Base-by-base conservation (phyloP, 2,329 filamentous ascomycete species). In the Emergomyces pasteurianus region DNA sequence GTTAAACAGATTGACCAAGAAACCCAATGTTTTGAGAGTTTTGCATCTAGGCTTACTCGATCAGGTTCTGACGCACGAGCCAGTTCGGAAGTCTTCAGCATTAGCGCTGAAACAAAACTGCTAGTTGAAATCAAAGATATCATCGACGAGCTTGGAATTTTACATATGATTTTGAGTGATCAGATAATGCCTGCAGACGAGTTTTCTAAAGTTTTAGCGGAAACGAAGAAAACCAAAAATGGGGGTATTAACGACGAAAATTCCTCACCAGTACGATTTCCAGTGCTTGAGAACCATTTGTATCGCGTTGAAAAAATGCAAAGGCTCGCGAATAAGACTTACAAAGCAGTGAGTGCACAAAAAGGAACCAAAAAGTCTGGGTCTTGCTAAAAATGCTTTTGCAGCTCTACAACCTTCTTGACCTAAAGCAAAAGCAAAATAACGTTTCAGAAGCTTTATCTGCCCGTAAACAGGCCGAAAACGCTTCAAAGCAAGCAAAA, bases 341-440 rank as follows among this genome's bases (percentile, higher is more conserved):
- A 50, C 26, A 38, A 49, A 31, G 40, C 57, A 14, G 57, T 59
- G 40, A 49, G 57, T 38, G 23, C n/a, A 50, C 28, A 14, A 18
- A 28, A 40, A 4, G 31, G 10, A 16, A 28, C 16, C 26, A 34
- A 43, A 8, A 34, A 7, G 26, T 12, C 23, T 6, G 7, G 40
- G 26, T 38, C n/a, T 21, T 5, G 2, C n/a, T 40, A 23, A 21
- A 38, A 49, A 38, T 23, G 7, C 18, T 40, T 42, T 18, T 18
- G 49, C 12, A 59, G 57, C 46, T 59, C 40, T 50, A 59, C 36
- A 47, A 86, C 65, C 73, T 87, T 5, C 79, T 88, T 0, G 85
- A 87, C 64, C 77, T 87, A 0, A 88, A 88, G 67, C 85, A 88
- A 66, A 87, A 87, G 69, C 84, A 87, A 61, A 84, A 83, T 64